phyloP scores from a whole-genome alignment of 2,329 filamentous ascomycete species.

The Fonsecaea multimorphosa region DNA sequence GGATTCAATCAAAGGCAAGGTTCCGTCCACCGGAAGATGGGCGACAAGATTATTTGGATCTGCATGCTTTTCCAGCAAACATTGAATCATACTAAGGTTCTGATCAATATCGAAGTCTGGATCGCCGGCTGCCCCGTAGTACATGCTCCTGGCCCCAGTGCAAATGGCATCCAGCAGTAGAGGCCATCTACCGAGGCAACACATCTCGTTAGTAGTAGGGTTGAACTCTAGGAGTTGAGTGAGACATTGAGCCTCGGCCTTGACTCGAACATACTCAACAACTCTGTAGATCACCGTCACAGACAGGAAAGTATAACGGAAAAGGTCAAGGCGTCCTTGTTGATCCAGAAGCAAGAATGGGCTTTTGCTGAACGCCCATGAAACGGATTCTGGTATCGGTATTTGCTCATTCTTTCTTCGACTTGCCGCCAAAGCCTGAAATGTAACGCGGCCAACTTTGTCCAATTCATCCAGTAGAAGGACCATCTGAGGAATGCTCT shows the following conservation, averaged over 20 bases:
- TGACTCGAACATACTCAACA: not conserved
- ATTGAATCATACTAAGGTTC: not conserved
- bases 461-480: conserved; percentile 1
- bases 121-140: not conserved
- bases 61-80: not conserved
- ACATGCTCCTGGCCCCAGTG: not conserved
- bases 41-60: not conserved
- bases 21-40: not conserved
- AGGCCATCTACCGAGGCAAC: not conserved
- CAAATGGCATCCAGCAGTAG: not conserved
- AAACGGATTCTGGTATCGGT: not conserved
- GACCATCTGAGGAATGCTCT: not conserved
- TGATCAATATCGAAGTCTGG: too few relatives aligned
- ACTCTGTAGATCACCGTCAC: not conserved
- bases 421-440: not conserved
- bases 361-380: not conserved
- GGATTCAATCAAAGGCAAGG: not conserved
- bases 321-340: not conserved
- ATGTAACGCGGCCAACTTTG: not conserved
- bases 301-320: not conserved
- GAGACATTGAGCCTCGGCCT: not conserved
- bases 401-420: not conserved
- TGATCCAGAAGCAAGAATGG: not conserved
- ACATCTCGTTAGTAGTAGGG: not conserved
- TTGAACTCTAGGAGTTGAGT: not conserved